Evolutionary conservation across 345 rosid species (phyloP), one percentile per base, ranked within the genome.

Genomic region (Moringa oleifera): DNA sequence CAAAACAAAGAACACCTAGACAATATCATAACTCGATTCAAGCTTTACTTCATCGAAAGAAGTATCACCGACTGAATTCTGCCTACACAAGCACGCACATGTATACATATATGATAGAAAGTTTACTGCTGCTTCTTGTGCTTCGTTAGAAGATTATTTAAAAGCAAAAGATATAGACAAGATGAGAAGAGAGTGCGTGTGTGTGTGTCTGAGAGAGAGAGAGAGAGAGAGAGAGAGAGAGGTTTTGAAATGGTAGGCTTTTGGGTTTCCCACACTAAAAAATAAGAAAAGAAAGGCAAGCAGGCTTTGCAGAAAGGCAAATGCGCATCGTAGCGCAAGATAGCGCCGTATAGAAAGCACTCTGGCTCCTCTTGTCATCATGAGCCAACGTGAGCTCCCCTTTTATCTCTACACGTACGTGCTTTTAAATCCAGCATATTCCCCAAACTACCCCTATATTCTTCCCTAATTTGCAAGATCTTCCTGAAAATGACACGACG

Each of bases 341-440:
- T 45, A 57, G 61, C 59, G 33, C 47, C 53, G 69, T 59, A 63
- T 64, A 53, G 69, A 56, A 53, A 2, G 1, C 25, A 23, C 59
- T 25, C 37, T 19, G 28, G 13, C 53, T 36, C 23, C 47, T 4
- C n/a, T 4, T 18, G 56, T 59, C 66, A 69, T 79, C 79, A 79
- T 69, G 51, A 67, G 61, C 50, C 59, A 79, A 75, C 83, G 77
- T 72, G 75, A 62, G 51, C 55, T 70, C 55, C 22, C 49, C 25
- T 25, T 51, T 56, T 49, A n/a, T n/a, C n/a, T 20, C 50, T 33
- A 63, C 65, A 17, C 25, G 11, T 24, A 7, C 53, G 41, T 56
- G 17, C 47, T 1, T 41, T 41, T n/a, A n/a, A n/a, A n/a, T 15
- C 13, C 13, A 41, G 1, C 12, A 5, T 41, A 41, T 4, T 41